Base-by-base conservation (phyloP, 306 rosid species). In the Potentilla sterilis region DNA sequence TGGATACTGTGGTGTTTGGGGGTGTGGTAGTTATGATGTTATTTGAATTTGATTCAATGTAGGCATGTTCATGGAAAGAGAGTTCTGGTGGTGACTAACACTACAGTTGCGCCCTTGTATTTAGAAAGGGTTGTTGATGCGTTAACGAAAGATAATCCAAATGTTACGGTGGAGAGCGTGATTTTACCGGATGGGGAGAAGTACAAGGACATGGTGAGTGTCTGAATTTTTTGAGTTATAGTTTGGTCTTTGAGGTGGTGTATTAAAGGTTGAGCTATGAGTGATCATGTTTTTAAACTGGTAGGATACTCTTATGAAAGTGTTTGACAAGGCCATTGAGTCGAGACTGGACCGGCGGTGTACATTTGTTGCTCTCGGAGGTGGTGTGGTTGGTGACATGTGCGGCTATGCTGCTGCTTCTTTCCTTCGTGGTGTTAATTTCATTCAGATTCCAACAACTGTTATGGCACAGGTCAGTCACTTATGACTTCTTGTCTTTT, bases 1-100 rank as follows among this genome's bases (percentile, higher is more conserved):
- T 41, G 16, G 67, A 1, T 55, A 40, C n/a, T 59, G 4, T 78
- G 49, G 28, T 77, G 70, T 77, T 34, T 37, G 40, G 22, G 34
- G 46, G 35, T 13, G 24, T 37, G 35, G 78, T 80, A 71, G 51
- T 74, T 57, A 71, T 62, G 37, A 70, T 28, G 28, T 28, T 28
- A 28, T 70, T 21, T 80, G 19, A 67, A 49, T 28, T 43, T 78
- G 61, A 38, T 63, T 78, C 24, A 62, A 74, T 16, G 32, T 84
- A 92, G 99, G 92, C 97, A 96, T 89, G 92, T 92, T 19, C 96
- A 96, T 75, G 99, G 99, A 61, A 92, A 87, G 92, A 90, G 81
- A 87, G 96, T 96, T 71, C 93, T 96, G 21, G 85, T 96, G 84
- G 99, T 96, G 80, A 92, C 98, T 42, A 96, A 92, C 74, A 57